Conservation (phyloP, 768 basidiomycete species). For the Boletus speciosus region DNA sequence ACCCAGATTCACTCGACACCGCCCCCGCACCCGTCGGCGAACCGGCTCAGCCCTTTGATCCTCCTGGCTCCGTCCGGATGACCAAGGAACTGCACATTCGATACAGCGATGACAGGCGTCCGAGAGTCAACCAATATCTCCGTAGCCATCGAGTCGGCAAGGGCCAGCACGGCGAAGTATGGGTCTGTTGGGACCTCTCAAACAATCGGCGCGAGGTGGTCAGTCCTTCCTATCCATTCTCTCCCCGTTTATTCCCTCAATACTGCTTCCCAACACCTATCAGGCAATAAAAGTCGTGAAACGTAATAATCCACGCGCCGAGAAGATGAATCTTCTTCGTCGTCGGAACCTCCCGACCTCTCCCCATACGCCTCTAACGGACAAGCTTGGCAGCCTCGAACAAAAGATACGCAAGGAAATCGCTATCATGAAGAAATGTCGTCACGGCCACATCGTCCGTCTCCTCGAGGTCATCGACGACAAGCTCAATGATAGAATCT, state of each 20-base stretch:
- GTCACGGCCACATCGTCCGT: constrained; percentile 85
- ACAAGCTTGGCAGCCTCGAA: constrained; percentile 69
- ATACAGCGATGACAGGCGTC: constrained; percentile 38
- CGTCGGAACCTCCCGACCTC: constrained; percentile 43
- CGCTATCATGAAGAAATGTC: constrained; percentile 97
- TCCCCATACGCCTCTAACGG: constrained; percentile 54
- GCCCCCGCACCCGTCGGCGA: constrained; percentile 37
- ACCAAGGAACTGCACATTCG: constrained; percentile 43
- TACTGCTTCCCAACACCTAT: constrained; percentile 5
- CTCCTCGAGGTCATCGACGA: constrained; percentile 96
- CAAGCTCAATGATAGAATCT: constrained; percentile 80
- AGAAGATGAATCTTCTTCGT: constrained; percentile 55
- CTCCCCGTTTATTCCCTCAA: constrained; percentile 2
- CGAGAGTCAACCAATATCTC: constrained; percentile 82
- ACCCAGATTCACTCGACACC: constrained; percentile 22
- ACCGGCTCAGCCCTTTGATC: constrained; percentile 35
- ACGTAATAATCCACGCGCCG: constrained; percentile 67
- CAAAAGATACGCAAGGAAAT: constrained; percentile 90
- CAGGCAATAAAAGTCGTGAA: constrained; percentile 81
- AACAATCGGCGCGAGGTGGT: constrained; percentile 47
- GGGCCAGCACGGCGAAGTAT: constrained; percentile 91
- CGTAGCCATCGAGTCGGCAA: constrained; percentile 74
- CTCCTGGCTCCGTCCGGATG: constrained; percentile 46
- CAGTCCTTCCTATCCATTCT: constrained; percentile 23
- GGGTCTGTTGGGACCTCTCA: constrained; percentile 58